These are phyloP conservation scores for Rhizomucor pusillus DNA, from an alignment of 371 early-diverging fungal genomes.

Conservation along the genomic window DNA sequence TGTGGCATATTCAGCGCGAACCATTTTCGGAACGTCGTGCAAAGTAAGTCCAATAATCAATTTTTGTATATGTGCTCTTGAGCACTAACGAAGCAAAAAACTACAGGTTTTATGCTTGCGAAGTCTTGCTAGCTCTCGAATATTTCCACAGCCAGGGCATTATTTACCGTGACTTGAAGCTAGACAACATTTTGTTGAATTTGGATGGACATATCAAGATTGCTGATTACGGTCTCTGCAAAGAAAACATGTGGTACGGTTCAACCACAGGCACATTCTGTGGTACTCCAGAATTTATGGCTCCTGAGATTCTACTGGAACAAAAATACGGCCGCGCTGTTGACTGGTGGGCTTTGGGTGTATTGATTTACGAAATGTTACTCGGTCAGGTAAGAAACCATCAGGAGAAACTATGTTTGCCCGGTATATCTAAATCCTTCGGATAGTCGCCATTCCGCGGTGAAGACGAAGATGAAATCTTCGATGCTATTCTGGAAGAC, in stretches of 20 bases:
- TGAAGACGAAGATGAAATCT: slow-evolving; percentile 95
- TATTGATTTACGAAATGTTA: slow-evolving; percentile 95
- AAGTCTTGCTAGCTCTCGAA: slow-evolving; percentile 92
- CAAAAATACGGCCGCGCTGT: slow-evolving; percentile 82
- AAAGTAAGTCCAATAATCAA: slow-evolving; percentile 40
- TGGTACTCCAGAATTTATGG: slow-evolving; percentile 89
- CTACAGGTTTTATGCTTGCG: slow-evolving; percentile 90
- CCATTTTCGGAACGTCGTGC: slow-evolving; percentile 87
- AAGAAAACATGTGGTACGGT: slow-evolving; percentile 53
- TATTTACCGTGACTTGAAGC: slow-evolving; percentile 50
- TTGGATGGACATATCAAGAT: slow-evolving; percentile 97
- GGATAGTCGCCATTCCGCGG: slow-evolving; percentile 89
- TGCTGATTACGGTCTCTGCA: slow-evolving; percentile 93
- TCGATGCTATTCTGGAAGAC: slow-evolving; percentile 92
- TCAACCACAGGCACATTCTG: slow-evolving; percentile 83
- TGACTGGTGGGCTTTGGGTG: slow-evolving; percentile 96
- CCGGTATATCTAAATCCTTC: background rate
- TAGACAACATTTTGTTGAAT: slow-evolving; percentile 51
- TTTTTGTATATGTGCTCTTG: background rate
- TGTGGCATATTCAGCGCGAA: slow-evolving; percentile 94
- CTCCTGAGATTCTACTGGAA: slow-evolving; percentile 73
- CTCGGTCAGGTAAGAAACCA: slow-evolving; percentile 64
- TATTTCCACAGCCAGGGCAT: slow-evolving; percentile 51
- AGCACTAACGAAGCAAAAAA: background rate
- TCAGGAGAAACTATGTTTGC: background rate